Base-by-base conservation (phyloP, 1,284 basidiomycete genomes). In the Nidula niveotomentosa region DNA sequence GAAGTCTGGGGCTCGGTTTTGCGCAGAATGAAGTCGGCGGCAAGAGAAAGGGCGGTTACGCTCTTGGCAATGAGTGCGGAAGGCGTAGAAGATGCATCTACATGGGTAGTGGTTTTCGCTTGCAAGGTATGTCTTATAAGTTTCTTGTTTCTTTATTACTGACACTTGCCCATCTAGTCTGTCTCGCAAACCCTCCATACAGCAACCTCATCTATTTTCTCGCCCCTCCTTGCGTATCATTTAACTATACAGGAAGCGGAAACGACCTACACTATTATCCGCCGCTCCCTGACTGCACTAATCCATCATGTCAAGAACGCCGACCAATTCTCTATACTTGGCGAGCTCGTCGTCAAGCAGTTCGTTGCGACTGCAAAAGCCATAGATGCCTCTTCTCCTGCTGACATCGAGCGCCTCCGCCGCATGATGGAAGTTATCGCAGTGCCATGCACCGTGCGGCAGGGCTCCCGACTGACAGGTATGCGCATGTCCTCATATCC, bases 131-230 rank as follows among this genome's bases (percentile, higher is more conserved):
- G 76, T 69, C 8, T 36, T 30, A 30, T 30, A 30, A 30, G 17
- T 44, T 45, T 48, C 35, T 48, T 8, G 53, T 18, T 18, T 56
- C 57, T 46, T 60, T 52, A 46, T 3, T 47, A 15, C 35, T 52
- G 49, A 53, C 48, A 57, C 44, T 58, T 41, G 54, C 6, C 62
- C 58, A 53, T 63, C 33, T 60, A 92, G 89, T 85, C 87, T 54
- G 80, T 91, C 50, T 86, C 88, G 5, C 85, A 88, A 68, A 89
- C 89, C 2, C 74, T 96, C 33, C 93, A 95, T 65, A 93, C 91
- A 0, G 80, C 85, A 43, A 83, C 91, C 0, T 62, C 85, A 2
- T 83, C 85, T 1, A 76, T 94, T 47, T 73, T 93, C 34, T 61
- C 69, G 0, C 77, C 81, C 0, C 72, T 94, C 0, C 59, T 91